phyloP scores from a whole-genome alignment of 2,329 filamentous ascomycete genomes.

The Teratosphaeria destructans region DNA sequence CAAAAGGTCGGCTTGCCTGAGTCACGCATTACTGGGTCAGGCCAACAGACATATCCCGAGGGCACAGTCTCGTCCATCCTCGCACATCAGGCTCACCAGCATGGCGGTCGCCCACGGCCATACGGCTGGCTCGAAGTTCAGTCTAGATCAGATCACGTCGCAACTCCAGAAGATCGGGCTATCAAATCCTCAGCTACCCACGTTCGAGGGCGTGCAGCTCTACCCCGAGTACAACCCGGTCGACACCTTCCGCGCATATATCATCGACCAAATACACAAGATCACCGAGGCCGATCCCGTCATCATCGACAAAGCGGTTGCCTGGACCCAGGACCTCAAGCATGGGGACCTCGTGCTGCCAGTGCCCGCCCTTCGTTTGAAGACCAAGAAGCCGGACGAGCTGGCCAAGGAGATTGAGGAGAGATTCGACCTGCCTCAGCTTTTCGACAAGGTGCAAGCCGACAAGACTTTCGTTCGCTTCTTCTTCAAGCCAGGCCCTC shows the following conservation, averaged over 20 bases:
- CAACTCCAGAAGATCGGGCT: conserved; percentile 21
- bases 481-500: conserved; percentile 62
- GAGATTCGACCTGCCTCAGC: conserved; percentile 48
- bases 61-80: neutral
- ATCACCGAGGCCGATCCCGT: conserved; percentile 60
- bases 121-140: conserved; percentile 1
- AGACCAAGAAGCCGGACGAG: conserved; percentile 50
- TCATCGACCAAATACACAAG: conserved; percentile 56
- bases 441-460: conserved; percentile 60
- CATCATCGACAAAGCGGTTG: conserved; percentile 64
- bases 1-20: neutral
- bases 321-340: conserved; percentile 70
- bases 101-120: conserved; percentile 14
- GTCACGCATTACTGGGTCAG: neutral
- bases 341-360: conserved; percentile 75
- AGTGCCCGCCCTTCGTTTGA: conserved; percentile 68
- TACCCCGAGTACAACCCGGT: conserved; percentile 63
- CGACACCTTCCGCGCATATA: conserved; percentile 69
- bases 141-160: conserved; percentile 18
- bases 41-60: neutral
- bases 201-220: conserved; percentile 17
- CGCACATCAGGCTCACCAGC: neutral
- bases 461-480: conserved; percentile 65
- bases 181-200: conserved; percentile 13
- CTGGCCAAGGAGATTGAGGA: conserved; percentile 45